phyloP scores from a whole-genome alignment of 345 rosid species.

The Psidium guajava region DNA sequence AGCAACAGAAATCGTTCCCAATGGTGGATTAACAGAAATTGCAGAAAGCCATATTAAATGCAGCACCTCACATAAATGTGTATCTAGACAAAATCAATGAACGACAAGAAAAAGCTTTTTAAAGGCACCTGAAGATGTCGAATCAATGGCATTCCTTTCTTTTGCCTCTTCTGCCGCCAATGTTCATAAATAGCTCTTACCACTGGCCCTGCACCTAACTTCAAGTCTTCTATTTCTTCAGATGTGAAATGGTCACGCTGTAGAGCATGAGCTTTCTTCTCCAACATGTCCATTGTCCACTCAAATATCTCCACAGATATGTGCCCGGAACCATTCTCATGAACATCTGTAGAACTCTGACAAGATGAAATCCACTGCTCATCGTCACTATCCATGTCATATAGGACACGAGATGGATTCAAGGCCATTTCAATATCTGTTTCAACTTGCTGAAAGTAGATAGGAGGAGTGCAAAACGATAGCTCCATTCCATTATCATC shows the following conservation, averaged over 20 bases:
- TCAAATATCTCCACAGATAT: constrained; percentile 59
- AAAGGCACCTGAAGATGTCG: constrained; percentile 85
- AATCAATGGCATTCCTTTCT: constrained; percentile 75
- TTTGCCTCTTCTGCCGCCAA: constrained; percentile 79
- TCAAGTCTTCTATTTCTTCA: constrained; percentile 58
- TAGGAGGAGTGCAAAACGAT: constrained; percentile 38
- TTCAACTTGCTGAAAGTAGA: constrained; percentile 68
- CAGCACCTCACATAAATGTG: neutral
- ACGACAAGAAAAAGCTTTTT: neutral
- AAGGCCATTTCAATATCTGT: constrained; percentile 93
- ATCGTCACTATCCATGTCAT: constrained; percentile 98
- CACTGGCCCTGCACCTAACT: constrained; percentile 42
- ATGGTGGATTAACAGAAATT: neutral
- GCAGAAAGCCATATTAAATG: neutral
- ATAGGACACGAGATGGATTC: constrained; percentile 59
- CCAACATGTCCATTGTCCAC: constrained; percentile 73
- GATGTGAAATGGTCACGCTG: constrained; percentile 54
- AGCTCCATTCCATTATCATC: constrained; percentile 31
- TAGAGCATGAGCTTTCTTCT: constrained; percentile 75
- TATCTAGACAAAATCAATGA: neutral
- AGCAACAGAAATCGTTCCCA: neutral
- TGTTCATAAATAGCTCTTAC: constrained; percentile 41
- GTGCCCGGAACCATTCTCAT: constrained; percentile 17
- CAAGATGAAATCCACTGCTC: constrained; percentile 54
- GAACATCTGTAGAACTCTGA: constrained; percentile 27